Evolutionary conservation across 352 stramenopile genomes (phyloP).

Genomic region (Blastocystis sp.): DNA sequence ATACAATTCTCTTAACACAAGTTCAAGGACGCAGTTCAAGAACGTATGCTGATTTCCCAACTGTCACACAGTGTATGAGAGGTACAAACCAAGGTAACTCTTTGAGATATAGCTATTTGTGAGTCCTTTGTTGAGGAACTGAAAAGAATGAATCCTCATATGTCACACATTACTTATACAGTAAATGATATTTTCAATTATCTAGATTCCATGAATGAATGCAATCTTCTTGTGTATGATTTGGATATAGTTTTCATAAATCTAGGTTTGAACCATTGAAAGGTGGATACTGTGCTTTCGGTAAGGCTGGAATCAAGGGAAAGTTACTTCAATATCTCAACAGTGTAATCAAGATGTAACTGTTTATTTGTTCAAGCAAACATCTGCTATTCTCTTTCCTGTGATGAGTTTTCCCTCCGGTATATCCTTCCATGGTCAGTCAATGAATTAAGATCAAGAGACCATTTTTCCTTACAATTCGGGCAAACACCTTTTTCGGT

Average conservation of each 20-base stretch:
- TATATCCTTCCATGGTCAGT: slow-evolving; percentile 3
- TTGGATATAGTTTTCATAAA: background rate
- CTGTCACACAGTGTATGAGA: slow-evolving; percentile 19
- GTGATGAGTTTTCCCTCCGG: background rate
- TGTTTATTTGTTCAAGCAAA: no score
- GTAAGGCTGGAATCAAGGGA: background rate
- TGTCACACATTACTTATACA: background rate
- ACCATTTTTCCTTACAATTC: background rate
- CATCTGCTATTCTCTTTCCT: no score
- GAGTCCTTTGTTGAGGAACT: background rate
- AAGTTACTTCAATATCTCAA: slow-evolving; percentile 16
- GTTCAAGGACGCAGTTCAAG: background rate
- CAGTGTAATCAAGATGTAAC: background rate
- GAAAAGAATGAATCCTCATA: background rate
- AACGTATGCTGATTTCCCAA: background rate
- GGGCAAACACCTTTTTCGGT: slow-evolving; percentile 8
- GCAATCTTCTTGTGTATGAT: background rate
- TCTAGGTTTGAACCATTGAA: background rate
- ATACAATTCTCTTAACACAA: slow-evolving; percentile 21
- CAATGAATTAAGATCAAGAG: background rate
- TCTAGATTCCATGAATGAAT: background rate
- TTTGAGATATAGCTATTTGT: background rate
- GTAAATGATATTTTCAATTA: slow-evolving; percentile 11
- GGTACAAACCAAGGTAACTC: background rate
- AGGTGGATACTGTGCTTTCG: background rate